Evolutionary conservation across 139 green algal genomes (phyloP), one percentile per base, ranked within the genome.

Genomic region (Yamagishiella unicocca): DNA sequence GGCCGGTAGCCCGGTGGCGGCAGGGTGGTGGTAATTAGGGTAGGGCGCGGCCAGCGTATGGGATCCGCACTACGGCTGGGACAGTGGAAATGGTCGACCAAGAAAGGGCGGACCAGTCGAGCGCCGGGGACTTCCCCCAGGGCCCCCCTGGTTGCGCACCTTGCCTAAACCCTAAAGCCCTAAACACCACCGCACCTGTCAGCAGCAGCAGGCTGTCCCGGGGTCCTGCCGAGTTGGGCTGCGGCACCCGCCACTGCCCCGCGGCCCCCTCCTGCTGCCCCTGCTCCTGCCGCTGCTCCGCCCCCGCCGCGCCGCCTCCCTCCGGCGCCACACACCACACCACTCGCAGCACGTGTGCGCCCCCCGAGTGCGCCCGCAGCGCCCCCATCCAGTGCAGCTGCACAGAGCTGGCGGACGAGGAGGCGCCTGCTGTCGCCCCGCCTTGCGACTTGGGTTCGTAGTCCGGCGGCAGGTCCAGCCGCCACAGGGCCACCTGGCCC

Each of bases 171-270:
- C n/a, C n/a, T n/a, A n/a, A n/a, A n/a, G n/a, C n/a, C n/a, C n/a
- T n/a, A n/a, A n/a, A n/a, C n/a, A n/a, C n/a, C n/a, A 19, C 61
- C 73, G 12, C 79, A 86, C 80, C 80, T 53, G 80, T 67, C 7
- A 86, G 19, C 43, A 86, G 64, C 80, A 86, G 43, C 31, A 86
- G 33, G 19, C 64, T 38, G 80, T 86, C 80, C 27, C 64, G 40
- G 9, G 43, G 80, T 31, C 80, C 80, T 19, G 80, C 80, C 0
- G 31, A 55, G 22, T 67, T 31, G 12, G 80, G 80, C 80, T 86
- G 80, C 62, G 80, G 80, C 80, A 86, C 80, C 2, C 66, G 62
- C 80, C 80, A 86, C 64, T 77, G 79, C 19, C 42, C 12, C 61
- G 5, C 4, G 31, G 2, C 38, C 58, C 27, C 40, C 0, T 14